phyloP scores from a whole-genome alignment of 73 alveolate species.

The Loxodes magnus region DNA sequence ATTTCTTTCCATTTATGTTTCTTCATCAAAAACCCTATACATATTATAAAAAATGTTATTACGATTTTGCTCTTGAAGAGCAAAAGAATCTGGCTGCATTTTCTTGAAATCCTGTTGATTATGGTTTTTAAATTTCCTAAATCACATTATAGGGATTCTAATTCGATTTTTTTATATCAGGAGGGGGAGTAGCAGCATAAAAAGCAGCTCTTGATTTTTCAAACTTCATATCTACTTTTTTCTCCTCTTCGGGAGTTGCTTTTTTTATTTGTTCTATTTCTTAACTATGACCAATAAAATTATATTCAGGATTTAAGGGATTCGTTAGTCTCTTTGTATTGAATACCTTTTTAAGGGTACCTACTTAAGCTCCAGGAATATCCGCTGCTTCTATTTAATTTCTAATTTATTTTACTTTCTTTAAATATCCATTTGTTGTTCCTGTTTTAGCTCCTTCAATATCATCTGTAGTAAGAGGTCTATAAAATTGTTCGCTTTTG shows the following conservation, averaged over 20 bases:
- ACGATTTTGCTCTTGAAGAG: too few species aligned
- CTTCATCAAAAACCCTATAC: too few species aligned
- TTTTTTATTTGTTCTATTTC: not conserved
- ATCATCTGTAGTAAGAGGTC: constrained; percentile 21
- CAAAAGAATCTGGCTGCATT: too few species aligned
- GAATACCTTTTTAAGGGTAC: constrained; percentile 67
- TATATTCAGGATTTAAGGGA: constrained; percentile 51
- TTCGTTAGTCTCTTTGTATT: constrained; percentile 57
- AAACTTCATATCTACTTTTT: too few species aligned
- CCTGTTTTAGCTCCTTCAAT: constrained; percentile 49
- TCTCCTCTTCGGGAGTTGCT: not conserved
- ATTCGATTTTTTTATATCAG: too few species aligned
- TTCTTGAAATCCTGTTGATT: too few species aligned
- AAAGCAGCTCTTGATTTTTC: too few species aligned
- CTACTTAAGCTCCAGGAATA: constrained; percentile 71
- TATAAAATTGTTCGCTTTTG: constrained; percentile 13
- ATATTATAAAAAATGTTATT: too few species aligned
- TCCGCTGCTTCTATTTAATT: constrained; percentile 42
- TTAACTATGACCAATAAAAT: not conserved
- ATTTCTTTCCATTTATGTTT: too few species aligned
- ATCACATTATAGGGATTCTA: too few species aligned
- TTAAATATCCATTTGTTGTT: constrained; percentile 27
- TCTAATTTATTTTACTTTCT: constrained; percentile 45
- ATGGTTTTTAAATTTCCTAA: too few species aligned
- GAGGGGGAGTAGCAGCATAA: too few species aligned